Conservation (phyloP, 2,329 filamentous ascomycete genomes). For the Fusarium xyrophilum region DNA sequence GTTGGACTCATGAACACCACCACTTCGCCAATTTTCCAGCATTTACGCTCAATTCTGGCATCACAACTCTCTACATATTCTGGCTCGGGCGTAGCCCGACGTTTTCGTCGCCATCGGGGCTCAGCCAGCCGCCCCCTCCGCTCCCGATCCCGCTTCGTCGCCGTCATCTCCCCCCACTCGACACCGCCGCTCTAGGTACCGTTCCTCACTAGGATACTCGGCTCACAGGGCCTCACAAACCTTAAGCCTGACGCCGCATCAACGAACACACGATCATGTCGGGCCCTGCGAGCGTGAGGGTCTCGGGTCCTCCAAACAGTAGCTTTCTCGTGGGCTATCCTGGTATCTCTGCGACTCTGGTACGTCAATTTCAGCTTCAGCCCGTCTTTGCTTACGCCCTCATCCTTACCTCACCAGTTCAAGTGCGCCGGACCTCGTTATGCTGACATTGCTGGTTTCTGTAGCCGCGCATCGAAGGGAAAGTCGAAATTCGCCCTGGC, state of each 20-base stretch:
- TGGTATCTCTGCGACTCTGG: slow-evolving; percentile 95
- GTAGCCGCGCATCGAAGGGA: slow-evolving; percentile 95
- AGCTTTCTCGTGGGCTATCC: slow-evolving; percentile 97
- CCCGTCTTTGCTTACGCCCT: slow-evolving; percentile 21
- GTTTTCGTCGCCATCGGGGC: slow-evolving; percentile 35
- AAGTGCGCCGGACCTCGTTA: slow-evolving; percentile 16
- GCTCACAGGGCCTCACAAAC: slow-evolving; percentile 19
- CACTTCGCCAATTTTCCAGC: slow-evolving; percentile 32
- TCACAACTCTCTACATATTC: slow-evolving; percentile 16
- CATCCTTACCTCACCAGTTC: slow-evolving; percentile 1
- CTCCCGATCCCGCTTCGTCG: slow-evolving; percentile 26
- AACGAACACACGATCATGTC: slow-evolving; percentile 35
- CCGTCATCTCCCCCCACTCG: slow-evolving; percentile 34
- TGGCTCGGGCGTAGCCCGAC: slow-evolving; percentile 33
- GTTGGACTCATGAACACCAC: slow-evolving; percentile 38
- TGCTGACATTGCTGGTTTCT: slow-evolving; percentile 27
- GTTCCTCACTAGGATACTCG: slow-evolving; percentile 16
- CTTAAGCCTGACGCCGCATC: slow-evolving; percentile 8
- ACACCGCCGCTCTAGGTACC: slow-evolving; percentile 31
- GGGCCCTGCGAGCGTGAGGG: slow-evolving; percentile 71
- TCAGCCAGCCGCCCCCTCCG: slow-evolving; percentile 32
- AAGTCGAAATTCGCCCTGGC: slow-evolving; percentile 92
- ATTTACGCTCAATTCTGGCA: slow-evolving; percentile 26
- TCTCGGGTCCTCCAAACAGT: slow-evolving; percentile 96
- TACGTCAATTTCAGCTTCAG: slow-evolving; percentile 58